Evolutionary conservation across 176 grass and related monocot genomes (phyloP).

Genomic region (Urochloa ruziziensis): DNA sequence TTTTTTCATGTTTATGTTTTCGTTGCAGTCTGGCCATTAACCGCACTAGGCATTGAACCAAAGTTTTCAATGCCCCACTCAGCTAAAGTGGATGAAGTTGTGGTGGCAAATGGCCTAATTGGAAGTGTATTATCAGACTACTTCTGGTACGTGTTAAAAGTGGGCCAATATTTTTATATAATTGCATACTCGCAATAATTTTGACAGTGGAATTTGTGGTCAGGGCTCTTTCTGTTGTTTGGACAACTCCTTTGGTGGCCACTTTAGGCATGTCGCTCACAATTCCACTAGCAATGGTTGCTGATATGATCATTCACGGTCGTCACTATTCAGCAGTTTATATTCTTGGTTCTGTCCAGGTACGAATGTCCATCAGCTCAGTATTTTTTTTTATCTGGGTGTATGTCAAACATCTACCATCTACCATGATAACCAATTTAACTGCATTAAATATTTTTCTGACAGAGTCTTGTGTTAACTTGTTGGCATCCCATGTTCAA

Average conservation of each 20-base stretch:
- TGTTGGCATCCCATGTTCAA: not conserved
- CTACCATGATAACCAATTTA: not conserved
- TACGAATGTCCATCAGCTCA: constrained; percentile 27
- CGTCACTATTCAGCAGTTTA: constrained; percentile 94
- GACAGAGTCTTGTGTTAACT: not conserved
- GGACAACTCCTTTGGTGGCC: constrained; percentile 95
- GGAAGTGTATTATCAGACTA: constrained; percentile 95
- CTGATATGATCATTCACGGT: constrained; percentile 94
- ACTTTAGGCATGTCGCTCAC: constrained; percentile 98
- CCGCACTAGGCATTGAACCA: constrained; percentile 81
- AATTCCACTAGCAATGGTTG: constrained; percentile 95
- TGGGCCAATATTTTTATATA: not conserved
- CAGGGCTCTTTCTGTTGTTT: constrained; percentile 97
- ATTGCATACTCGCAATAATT: not conserved
- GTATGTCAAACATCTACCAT: not conserved
- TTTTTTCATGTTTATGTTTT: not conserved
- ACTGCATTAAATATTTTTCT: not conserved
- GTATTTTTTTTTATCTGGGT: not conserved
- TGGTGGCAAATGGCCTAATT: constrained; percentile 90
- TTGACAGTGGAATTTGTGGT: constrained; percentile 1
- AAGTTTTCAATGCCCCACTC: constrained; percentile 98
- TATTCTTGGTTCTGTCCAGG: constrained; percentile 92
- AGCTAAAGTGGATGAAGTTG: constrained; percentile 92
- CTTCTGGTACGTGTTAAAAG: constrained; percentile 61
- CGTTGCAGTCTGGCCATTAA: constrained; percentile 93